Conservation (phyloP, 2,329 filamentous ascomycete species). For the Aspergillus intermedius region DNA sequence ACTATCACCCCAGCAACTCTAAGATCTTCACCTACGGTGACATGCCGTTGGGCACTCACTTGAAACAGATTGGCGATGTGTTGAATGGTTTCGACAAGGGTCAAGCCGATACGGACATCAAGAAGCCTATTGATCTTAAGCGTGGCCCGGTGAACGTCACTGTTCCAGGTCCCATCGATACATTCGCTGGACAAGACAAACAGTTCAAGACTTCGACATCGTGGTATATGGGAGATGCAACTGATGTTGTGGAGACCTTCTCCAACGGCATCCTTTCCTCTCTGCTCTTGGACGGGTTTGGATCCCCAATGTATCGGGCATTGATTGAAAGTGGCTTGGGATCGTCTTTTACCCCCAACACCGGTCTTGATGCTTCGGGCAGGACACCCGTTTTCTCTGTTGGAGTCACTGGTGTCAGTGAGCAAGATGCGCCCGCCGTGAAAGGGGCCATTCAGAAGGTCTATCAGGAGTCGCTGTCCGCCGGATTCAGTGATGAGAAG, state of each 20-base stretch:
- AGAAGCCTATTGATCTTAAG: constrained; percentile 65
- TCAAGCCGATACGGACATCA: constrained; percentile 63
- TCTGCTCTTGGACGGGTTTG: constrained; percentile 86
- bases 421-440: constrained; percentile 69
- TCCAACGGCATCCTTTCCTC: constrained; percentile 75
- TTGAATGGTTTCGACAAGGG: constrained; percentile 68
- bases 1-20: constrained; percentile 96
- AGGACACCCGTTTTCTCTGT: constrained; percentile 80
- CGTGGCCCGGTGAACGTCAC: constrained; percentile 62
- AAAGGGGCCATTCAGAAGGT: constrained; percentile 68
- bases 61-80: constrained; percentile 69
- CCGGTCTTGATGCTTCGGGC: constrained; percentile 76
- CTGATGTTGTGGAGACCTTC: constrained; percentile 81
- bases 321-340: constrained; percentile 86
- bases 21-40: constrained; percentile 95
- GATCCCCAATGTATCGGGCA: constrained; percentile 82
- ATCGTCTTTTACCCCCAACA: constrained; percentile 90
- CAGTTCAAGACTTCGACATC: constrained; percentile 92
- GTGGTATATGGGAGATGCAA: constrained; percentile 81
- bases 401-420: constrained; percentile 81
- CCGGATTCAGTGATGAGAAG: constrained; percentile 82
- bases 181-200: constrained; percentile 74
- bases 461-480: constrained; percentile 60
- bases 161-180: constrained; percentile 75
- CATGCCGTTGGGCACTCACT: constrained; percentile 75